Conservation (phyloP, 257 asterid species). For the Lithospermum erythrorhizon region DNA sequence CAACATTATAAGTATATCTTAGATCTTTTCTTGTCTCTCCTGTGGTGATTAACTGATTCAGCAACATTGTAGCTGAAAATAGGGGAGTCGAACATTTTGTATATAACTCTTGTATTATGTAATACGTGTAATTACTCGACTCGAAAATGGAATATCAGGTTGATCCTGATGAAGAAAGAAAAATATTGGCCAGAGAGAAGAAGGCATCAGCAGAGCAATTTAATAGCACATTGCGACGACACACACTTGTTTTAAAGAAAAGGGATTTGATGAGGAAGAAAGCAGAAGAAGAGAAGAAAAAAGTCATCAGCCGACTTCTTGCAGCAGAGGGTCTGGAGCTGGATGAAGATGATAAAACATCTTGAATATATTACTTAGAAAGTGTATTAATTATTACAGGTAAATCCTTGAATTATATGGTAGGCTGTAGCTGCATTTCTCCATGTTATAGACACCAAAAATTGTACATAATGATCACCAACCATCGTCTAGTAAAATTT, state of each 20-base stretch:
- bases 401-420: too few relatives aligned
- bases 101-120: background rate
- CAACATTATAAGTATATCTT: too few relatives aligned
- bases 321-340: constrained; percentile 98
- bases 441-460: background rate
- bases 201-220: constrained; percentile 63
- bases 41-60: too few relatives aligned
- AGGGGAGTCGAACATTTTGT: background rate
- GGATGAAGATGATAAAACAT: constrained; percentile 48
- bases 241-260: constrained; percentile 68
- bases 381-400: background rate
- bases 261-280: constrained; percentile 68
- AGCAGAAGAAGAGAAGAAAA: constrained; percentile 70
- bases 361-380: constrained; percentile 8
- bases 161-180: constrained; percentile 90
- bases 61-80: background rate
- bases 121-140: background rate
- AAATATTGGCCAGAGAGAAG: constrained; percentile 69
- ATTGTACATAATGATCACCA: background rate
- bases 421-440: background rate
- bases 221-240: constrained; percentile 65
- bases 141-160: constrained; percentile 28
- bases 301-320: constrained; percentile 54
- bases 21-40: too few relatives aligned
- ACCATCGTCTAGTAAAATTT: too few relatives aligned